Percentiles rank a stretch among this genome's conserved stretches.
These are phyloP conservation scores for Blastocystis sp. DNA, from an alignment of 352 stramenopile genomes.

Conservation along the genomic window DNA sequence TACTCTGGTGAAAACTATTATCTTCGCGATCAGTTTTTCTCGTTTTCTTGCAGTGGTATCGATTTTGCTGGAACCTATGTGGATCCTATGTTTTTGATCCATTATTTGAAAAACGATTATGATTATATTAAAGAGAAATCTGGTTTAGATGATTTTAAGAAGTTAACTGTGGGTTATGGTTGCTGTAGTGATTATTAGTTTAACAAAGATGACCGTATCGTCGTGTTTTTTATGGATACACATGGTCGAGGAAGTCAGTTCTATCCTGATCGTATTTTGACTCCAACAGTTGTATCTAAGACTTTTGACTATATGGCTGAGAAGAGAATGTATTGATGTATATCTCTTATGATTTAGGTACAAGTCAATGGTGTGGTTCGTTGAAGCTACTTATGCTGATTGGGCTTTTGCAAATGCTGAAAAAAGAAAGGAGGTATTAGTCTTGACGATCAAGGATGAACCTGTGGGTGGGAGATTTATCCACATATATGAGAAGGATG, in stretches of 20 bases:
- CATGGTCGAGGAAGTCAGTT: conserved; percentile 14
- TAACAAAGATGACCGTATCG: neutral
- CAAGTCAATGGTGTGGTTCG: neutral
- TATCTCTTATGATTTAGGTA: neutral
- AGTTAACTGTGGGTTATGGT: neutral
- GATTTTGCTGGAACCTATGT: conserved; percentile 23
- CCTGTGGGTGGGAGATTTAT: neutral
- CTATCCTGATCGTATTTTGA: neutral
- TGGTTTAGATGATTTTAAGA: neutral
- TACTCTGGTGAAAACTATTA: neutral
- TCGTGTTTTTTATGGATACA: conserved; percentile 11
- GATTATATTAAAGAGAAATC: neutral
- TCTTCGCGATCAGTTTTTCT: neutral
- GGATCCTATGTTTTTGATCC: neutral
- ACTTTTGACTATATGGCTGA: neutral
- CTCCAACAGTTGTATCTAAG: neutral
- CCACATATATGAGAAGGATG: neutral
- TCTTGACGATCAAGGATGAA: neutral
- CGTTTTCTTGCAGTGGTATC: neutral
- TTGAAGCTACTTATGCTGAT: conserved; percentile 18
- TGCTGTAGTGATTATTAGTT: neutral
- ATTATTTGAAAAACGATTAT: neutral
- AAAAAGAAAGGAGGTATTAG: neutral
- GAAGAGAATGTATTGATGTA: neutral
- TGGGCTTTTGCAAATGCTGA: neutral